A percentile compares a stretch with the other conserved stretches of the same genome.
Conservation (phyloP, 148 eudicot species). For the Chenopodium quinoa region DNA sequence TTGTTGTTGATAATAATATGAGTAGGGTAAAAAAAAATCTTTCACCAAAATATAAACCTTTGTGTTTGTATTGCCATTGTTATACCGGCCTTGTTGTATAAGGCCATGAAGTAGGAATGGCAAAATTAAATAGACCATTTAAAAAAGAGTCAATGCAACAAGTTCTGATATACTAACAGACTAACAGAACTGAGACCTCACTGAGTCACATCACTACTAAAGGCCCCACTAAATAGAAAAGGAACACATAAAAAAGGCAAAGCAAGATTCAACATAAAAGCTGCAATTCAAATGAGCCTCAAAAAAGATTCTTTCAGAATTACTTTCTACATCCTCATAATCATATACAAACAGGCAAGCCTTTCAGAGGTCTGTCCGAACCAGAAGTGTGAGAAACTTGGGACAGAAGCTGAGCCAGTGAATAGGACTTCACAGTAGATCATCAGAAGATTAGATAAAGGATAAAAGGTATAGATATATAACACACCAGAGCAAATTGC, state of each 20-base stretch:
- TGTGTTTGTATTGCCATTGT: neutral
- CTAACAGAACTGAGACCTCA: neutral
- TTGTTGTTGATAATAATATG: too few relatives aligned
- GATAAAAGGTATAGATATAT: neutral
- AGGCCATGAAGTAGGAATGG: neutral
- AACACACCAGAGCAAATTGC: conserved; percentile 61
- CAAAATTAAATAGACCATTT: neutral
- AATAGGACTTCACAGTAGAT: neutral
- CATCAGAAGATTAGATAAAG: neutral
- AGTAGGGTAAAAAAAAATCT: too few relatives aligned
- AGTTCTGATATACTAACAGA: neutral
- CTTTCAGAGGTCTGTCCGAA: neutral
- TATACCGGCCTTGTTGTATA: too few relatives aligned
- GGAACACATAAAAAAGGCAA: neutral
- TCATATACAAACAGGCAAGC: neutral
- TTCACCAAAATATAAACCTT: too few relatives aligned
- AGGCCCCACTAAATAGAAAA: neutral
- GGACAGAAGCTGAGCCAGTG: neutral
- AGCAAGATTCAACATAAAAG: neutral
- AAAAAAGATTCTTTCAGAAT: neutral
- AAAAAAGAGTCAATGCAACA: neutral
- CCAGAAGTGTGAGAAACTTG: neutral
- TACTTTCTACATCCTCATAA: neutral
- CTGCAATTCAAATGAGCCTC: neutral
- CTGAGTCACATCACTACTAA: neutral